Base-by-base conservation (phyloP, 208 protist genomes). In the Leishmania tropica region DNA sequence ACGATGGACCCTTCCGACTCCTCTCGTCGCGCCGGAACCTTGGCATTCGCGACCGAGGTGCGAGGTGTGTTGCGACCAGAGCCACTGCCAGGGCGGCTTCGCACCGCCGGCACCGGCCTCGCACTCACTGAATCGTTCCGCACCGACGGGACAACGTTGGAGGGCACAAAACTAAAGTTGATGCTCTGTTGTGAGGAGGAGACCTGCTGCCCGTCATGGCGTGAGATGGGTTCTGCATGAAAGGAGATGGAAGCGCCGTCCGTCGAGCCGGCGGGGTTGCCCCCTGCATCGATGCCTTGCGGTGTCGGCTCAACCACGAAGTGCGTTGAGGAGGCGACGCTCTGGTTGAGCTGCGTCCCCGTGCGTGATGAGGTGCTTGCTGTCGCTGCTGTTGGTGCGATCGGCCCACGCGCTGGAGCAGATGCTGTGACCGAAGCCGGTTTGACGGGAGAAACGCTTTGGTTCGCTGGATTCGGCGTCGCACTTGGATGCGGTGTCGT, bases 131-230 rank as follows among this genome's bases (percentile, higher is more conserved):
- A 78, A 10, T 47, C 70, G 11, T 42, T 64, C 48, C 71, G 56
- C 56, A 75, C 78, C 13, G 82, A 82, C 45, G 56, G 73, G 10
- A 45, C 31, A 21, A 68, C 17, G 58, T 31, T 60, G 45, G 40
- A 53, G 19, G 71, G 13, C 35, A 48, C 51, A 4, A 79, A 37
- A 60, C 79, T 76, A 40, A 81, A 78, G 70, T 53, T 79, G 70
- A 85, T 42, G 64, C 82, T 85, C 40, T 85, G 82, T 54, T 60
- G 72, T 1, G 72, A 78, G 60, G 56, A 40, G 40, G 60, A 75
- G 13, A 64, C 60, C 51, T 48, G 70, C 1, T 19, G n/a, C 6
- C 21, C 42, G 17, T 28, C 64, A 56, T 42, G 58, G 62, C 47
- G 17, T 37, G 76, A 51, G 7, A 54, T 78, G n/a, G 64, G 53